These are phyloP conservation scores for Simplicillium aogashimaense DNA, from an alignment of 2,329 filamentous ascomycete genomes.

Conservation along the genomic window DNA sequence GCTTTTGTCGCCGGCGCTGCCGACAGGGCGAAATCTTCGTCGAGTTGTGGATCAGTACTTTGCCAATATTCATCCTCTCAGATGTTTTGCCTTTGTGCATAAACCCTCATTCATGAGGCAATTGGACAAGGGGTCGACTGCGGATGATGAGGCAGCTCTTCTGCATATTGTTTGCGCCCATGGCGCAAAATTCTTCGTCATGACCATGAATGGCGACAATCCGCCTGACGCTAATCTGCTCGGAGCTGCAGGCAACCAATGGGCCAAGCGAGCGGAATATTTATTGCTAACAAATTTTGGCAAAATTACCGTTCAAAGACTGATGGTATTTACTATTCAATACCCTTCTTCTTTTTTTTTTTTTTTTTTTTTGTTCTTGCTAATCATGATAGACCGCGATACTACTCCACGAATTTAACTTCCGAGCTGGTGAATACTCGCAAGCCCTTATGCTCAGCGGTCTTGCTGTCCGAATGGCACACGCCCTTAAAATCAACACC, in stretches of 20 bases:
- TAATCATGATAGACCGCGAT: slow-evolving; percentile 20
- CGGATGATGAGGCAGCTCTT: slow-evolving; percentile 24
- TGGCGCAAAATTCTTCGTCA: slow-evolving; percentile 26
- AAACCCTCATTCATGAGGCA: slow-evolving; percentile 27
- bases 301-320: slow-evolving; percentile 25
- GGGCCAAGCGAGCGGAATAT: slow-evolving; percentile 26
- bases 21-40: slow-evolving; percentile 21
- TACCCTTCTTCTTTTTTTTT: not conserved
- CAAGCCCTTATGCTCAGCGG: slow-evolving; percentile 30
- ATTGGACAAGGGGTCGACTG: slow-evolving; percentile 23
- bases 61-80: slow-evolving; percentile 27
- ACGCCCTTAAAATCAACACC: slow-evolving; percentile 28
- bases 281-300: slow-evolving; percentile 26
- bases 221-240: slow-evolving; percentile 17
- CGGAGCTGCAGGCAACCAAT: slow-evolving; percentile 23
- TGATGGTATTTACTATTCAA: slow-evolving; percentile 20
- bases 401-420: slow-evolving; percentile 28
- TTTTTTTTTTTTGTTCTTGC: too few relatives aligned
- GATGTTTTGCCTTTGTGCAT: slow-evolving; percentile 29
- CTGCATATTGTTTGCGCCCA: slow-evolving; percentile 27
- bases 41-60: slow-evolving; percentile 27
- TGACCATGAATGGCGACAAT: slow-evolving; percentile 19
- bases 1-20: slow-evolving; percentile 22
- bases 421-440: slow-evolving; percentile 26
- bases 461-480: slow-evolving; percentile 29